A percentile compares a stretch with the other conserved stretches of the same genome.
Evolutionary conservation across 352 stramenopile genomes (phyloP).

Genomic region (Pythium phragmitis): DNA sequence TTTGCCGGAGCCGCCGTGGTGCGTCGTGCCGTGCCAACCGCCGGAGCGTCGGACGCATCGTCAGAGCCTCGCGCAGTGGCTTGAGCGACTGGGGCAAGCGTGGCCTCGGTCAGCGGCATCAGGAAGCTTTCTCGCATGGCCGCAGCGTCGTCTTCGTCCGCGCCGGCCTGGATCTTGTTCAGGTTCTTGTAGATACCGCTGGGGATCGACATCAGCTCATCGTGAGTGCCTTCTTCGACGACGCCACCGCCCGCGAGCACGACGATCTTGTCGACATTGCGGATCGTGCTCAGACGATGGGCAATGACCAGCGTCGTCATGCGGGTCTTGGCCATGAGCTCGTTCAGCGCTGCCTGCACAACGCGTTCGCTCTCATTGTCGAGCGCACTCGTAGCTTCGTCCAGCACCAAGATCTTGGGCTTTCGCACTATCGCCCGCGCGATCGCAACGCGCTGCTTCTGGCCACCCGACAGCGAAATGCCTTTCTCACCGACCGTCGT

Average conservation of each 20-base stretch:
- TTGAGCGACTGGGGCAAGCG: background rate
- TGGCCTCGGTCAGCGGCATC: background rate
- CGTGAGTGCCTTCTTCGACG: conserved; percentile 50
- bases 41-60: conserved; percentile 1
- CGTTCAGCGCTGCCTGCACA: conserved; percentile 74
- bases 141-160: conserved; percentile 21
- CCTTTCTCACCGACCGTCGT: conserved; percentile 69
- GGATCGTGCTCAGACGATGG: conserved; percentile 86
- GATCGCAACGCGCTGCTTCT: conserved; percentile 56
- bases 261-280: conserved; percentile 58
- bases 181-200: conserved; percentile 39
- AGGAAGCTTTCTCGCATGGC: conserved; percentile 6
- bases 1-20: background rate
- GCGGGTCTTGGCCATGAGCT: conserved; percentile 38
- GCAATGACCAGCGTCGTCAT: conserved; percentile 93
- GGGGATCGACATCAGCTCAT: conserved; percentile 50
- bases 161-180: conserved; percentile 33
- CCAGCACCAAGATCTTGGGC: conserved; percentile 53
- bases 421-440: conserved; percentile 48
- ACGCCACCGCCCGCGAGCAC: conserved; percentile 41
- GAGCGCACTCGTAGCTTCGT: conserved; percentile 63
- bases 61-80: conserved; percentile 10
- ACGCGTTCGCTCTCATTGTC: conserved; percentile 74
- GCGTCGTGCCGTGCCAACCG: no score
- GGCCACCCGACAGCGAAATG: conserved; percentile 75